Evolutionary conservation across 2,329 filamentous ascomycete genomes (phyloP).

Genomic region (Tolypocladium pustulatum): DNA sequence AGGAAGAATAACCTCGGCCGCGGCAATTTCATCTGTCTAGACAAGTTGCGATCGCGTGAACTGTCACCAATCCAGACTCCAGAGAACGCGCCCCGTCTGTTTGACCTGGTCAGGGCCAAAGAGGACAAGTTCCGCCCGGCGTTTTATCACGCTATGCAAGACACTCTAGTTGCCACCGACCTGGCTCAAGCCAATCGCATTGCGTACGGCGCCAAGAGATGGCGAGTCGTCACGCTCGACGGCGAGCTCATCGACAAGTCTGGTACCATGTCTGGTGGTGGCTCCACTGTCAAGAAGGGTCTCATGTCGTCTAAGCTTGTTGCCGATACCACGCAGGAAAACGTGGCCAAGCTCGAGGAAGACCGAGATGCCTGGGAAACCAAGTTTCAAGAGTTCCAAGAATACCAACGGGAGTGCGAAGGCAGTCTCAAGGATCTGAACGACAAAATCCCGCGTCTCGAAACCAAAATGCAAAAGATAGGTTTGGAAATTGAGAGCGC

Average conservation of each 20-base stretch:
- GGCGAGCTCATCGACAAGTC: constrained; percentile 96
- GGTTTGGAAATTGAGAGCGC: constrained; percentile 80
- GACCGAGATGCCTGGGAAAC: constrained; percentile 79
- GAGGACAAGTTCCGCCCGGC: constrained; percentile 78
- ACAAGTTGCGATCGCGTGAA: constrained; percentile 72
- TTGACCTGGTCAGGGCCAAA: constrained; percentile 85
- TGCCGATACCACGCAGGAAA: constrained; percentile 78
- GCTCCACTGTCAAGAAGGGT: constrained; percentile 78
- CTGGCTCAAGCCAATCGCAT: constrained; percentile 95
- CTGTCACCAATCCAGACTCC: constrained; percentile 75
- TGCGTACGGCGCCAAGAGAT: constrained; percentile 84
- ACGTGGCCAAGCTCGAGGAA: constrained; percentile 75
- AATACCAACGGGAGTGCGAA: constrained; percentile 74
- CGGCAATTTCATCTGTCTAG: constrained; percentile 92
- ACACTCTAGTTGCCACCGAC: constrained; percentile 87
- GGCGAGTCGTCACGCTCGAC: constrained; percentile 92
- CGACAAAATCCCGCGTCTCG: constrained; percentile 70
- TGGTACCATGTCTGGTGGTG: constrained; percentile 97
- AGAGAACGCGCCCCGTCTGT: constrained; percentile 83
- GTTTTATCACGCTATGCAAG: constrained; percentile 91
- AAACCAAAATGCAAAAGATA: constrained; percentile 88
- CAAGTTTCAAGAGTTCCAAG: constrained; percentile 74
- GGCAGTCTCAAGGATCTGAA: constrained; percentile 59
- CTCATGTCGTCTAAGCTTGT: constrained; percentile 95
- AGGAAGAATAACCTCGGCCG: constrained; percentile 95